Percentiles rank a stretch among this genome's conserved stretches.
Conservation (phyloP, 2,329 filamentous ascomycete species). For the Clonostachys rosea region DNA sequence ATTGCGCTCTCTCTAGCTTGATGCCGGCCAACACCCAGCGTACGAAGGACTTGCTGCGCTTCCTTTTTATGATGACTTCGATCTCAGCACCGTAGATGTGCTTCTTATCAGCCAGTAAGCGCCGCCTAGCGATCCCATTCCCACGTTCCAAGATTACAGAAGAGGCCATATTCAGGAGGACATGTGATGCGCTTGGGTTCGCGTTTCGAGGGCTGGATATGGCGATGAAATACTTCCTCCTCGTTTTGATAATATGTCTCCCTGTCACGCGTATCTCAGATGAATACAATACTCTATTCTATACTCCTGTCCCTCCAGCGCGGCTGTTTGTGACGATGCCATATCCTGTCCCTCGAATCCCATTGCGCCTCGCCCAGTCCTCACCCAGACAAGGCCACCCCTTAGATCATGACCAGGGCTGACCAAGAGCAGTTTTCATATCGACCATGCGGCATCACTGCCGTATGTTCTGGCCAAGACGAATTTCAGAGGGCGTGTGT, state of each 20-base stretch:
- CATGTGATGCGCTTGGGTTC: constrained; percentile 5
- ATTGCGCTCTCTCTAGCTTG: constrained; percentile 55
- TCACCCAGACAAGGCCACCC: neutral
- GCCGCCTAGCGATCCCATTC: constrained; percentile 5
- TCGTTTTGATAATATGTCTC: constrained; percentile 1
- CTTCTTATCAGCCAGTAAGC: constrained; percentile 98
- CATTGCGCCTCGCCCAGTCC: neutral
- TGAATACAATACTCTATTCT: constrained; percentile 28
- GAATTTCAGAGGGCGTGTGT: constrained; percentile 92
- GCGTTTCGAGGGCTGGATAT: constrained; percentile 6
- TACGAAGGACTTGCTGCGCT: constrained; percentile 92
- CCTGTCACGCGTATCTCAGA: constrained; percentile 21
- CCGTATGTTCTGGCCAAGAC: constrained; percentile 97
- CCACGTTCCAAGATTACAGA: neutral
- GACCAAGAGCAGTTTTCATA: constrained; percentile 71
- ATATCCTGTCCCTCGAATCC: neutral
- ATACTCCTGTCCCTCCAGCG: constrained; percentile 7
- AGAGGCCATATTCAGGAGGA: neutral
- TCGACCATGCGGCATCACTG: constrained; percentile 97
- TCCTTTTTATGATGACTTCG: constrained; percentile 98
- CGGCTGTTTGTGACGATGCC: constrained; percentile 2
- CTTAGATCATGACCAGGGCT: neutral
- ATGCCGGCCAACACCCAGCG: constrained; percentile 94
- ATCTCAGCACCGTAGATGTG: constrained; percentile 94
- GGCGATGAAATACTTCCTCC: constrained; percentile 4